Conservation (phyloP, 805 yeast genomes). For the Suhomyces prunicola region DNA sequence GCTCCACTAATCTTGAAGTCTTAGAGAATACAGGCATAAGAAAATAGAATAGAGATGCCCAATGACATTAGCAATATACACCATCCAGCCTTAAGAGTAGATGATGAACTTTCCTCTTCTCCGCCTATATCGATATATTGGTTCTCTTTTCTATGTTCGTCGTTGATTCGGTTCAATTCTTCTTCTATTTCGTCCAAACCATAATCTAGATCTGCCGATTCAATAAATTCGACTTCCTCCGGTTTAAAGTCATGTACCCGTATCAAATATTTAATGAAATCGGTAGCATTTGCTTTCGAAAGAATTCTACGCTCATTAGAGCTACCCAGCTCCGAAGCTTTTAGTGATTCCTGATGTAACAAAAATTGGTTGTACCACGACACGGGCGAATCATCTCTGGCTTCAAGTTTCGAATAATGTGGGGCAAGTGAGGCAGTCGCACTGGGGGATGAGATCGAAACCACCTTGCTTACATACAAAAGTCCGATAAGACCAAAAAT, state of each 20-base stretch:
- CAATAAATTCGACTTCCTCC: constrained; percentile 27
- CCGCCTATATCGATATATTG: constrained; percentile 29
- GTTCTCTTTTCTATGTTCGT: constrained; percentile 8
- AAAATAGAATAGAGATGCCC: background rate
- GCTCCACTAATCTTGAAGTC: constrained; percentile 55
- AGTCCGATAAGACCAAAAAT: background rate
- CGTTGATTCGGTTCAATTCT: constrained; percentile 31
- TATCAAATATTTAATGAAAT: constrained; percentile 30
- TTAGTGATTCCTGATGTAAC: background rate
- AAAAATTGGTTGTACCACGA: background rate
- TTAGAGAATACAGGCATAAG: constrained; percentile 12
- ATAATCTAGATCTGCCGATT: constrained; percentile 26
- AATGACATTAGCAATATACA: background rate
- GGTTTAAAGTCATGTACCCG: constrained; percentile 24
- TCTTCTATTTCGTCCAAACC: constrained; percentile 38
- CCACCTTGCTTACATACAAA: background rate
- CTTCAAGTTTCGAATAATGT: background rate
- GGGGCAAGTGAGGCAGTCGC: background rate
- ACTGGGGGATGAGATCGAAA: background rate
- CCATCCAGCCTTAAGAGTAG: background rate
- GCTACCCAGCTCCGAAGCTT: background rate
- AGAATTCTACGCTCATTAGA: background rate
- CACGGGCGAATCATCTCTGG: background rate
- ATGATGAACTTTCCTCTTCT: constrained; percentile 12
- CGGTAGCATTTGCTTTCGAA: constrained; percentile 1